Evolutionary conservation across 352 stramenopile species (phyloP), one percentile per base, ranked within the genome.

Genomic region (Thalassiosira oceanica): DNA sequence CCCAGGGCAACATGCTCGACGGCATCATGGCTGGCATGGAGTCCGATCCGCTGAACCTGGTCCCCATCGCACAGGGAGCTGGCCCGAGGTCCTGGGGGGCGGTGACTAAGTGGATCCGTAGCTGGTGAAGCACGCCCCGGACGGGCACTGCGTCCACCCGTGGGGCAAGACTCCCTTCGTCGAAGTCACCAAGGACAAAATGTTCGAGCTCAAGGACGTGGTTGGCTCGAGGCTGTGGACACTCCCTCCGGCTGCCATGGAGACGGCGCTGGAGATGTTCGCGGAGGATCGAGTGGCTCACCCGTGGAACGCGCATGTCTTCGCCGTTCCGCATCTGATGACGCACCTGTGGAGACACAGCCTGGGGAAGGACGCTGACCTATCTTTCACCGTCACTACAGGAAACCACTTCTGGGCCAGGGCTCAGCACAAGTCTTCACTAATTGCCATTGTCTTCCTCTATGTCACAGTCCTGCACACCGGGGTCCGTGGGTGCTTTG

Each of bases 21-120:
- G 58, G 72, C 3, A 18, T 67, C 1, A 78, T 82, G 72, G 16
- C 6, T 15, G 72, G 72, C 11, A n/a, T n/a, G n/a, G n/a, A n/a
- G n/a, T n/a, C 35, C 2, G 11, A 44, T 11, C 52, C 74, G 8
- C 43, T 74, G 6, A 42, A 42, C 16, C 61, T 43, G 21, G 20
- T 81, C 11, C 71, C 65, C 1, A 23, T 81, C 13, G 18, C 57
- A 26, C 4, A 65, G 35, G 46, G 23, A 2, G 55, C 55, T 0
- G 26, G 36, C 15, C 3, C 20, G 8, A 29, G 46, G 11, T 31
- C 55, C 10, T 1, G 18, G 0, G 23, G 46, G 5, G 26, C 23
- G 16, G 52, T 61, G 4, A 4, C 7, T 3, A 1, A 24, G 0
- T 61, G 52, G 52, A 24, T 61, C 0, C 11, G 21, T 2, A 4